Evolutionary conservation across 371 early-diverging fungal genomes (phyloP), one percentile per base, ranked within the genome.

Genomic region (Phascolomyces articulosus): DNA sequence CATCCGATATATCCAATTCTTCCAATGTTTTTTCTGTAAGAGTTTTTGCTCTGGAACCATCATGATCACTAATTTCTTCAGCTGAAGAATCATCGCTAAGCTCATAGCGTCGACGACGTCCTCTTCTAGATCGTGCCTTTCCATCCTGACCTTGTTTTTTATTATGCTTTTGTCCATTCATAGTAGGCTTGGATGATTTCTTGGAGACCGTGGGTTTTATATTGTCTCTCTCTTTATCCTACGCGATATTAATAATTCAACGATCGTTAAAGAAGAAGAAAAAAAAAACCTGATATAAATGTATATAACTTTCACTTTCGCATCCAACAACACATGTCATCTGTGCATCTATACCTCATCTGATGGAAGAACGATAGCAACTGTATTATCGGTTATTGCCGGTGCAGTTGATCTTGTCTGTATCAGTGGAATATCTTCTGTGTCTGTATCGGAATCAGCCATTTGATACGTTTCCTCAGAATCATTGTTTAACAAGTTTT

Each of bases 381-480:
- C 47, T 13, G 16, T 16, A 34, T 18, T 40, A 59, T 7, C 23
- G 55, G 47, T 13, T 47, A 8, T 31, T 21, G 11, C 48, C 48
- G 8, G 47, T 60, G 16, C 10, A 21, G 40, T 2, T 34, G 34
- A 34, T 34, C 9, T 9, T 34, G 34, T 34, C 11, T 34, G 40
- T 11, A 55, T 38, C 2, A 70, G 58, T 23, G 72, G 68, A 55
- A 74, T 68, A 20, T 75, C 76, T 55, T 79, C 76, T 2, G 74
- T 75, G 40, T 75, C 74, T 2, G 79, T 74, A 58, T 79, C 79
- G 4, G 79, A 75, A 66, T 79, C 75, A 24, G 73, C 73, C 70
- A 72, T 73, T 20, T 73, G 67, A 49, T 70, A 67, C 29, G 54
- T 57, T 44, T 73, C 74, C 57, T 72, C 71, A 2, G 62, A 55